Base-by-base conservation (phyloP, 148 eudicot genomes). In the Camellia lanceoleosa region DNA sequence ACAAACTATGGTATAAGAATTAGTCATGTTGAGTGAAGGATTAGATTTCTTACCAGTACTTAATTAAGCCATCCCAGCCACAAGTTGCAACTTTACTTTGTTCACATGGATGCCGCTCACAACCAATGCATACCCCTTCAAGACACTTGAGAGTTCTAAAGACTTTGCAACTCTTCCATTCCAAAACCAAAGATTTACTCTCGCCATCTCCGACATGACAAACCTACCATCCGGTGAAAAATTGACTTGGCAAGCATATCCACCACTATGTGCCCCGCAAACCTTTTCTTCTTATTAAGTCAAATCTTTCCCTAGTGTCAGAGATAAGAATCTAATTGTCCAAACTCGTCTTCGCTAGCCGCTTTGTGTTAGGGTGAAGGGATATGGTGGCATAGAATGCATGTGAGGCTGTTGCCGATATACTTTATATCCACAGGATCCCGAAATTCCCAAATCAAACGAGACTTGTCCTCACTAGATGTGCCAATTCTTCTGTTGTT, bases 1-100 rank as follows among this genome's bases (percentile, higher is more conserved):
- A 5, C 23, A 73, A 15, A 23, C 16, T 46, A 73, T 23, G 0
- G n/a, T 10, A 49, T 23, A 68, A 60, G 5, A 73, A 74, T 13
- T 56, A 16, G 5, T 38, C 4, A 76, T 20, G 51, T 3, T 15
- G n/a, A 42, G 43, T 20, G 30, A 9, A 68, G 46, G 77, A 75
- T 75, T 5, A 49, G 68, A 63, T 77, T 38, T 16, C 93, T 79
- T 78, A 95, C 99, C 99, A 95, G 82, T 92, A 95, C 56, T 95
- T 95, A 80, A 95, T 95, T 78, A 95, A 86, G 58, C 99, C 99
- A 80, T 95, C 99, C 99, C 99, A 95, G 58, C 99, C 99, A 80
- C 99, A 95, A 74, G 99, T 95, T 23, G 99, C 99, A 61, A 95
- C 99, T 86, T 92, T 95, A 79, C 99, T 95, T 71, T 88, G 90